Base-by-base conservation (phyloP, 192 early-diverging fungal genomes). In the Irineochytrium annulatum region DNA sequence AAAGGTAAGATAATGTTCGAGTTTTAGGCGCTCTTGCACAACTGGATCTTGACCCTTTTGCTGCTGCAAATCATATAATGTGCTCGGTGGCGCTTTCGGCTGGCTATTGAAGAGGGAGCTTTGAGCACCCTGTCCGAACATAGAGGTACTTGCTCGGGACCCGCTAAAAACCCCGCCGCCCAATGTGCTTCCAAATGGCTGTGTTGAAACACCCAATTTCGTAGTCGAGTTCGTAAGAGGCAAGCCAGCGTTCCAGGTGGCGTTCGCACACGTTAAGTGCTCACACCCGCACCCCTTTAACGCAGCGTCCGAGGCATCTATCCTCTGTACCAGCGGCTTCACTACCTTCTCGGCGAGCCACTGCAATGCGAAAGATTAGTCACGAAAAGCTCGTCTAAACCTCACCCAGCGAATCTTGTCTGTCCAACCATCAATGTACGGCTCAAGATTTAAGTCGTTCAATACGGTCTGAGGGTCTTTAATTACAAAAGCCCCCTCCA, bases 1-100 rank as follows among this genome's bases (percentile, higher is more conserved):
- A 22, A 77, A 41, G 1, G 43, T 64, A 3, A 77, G 61, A 48
- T 74, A 63, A 24, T 59, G 65, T 64, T 77, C 75, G 34, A 77
- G 52, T 34, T 72, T 77, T 17, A 74, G 26, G 11, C 75, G 44
- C 44, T 77, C 75, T 60, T 71, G 68, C 19, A 67, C 64, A 24
- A 71, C 1, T 30, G 67, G 67, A 35, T 59, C 24, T 11, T 45
- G 39, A 22, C 51, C 44, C 35, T 30, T 53, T 32, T 45, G 54
- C 32, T 70, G 68, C n/a, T 52, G 49, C 24, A 70, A 26, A n/a
- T 70, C 68, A 44, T 59, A 70, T 32, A 70, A 30, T 16, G 26
- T 69, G 0, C 33, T 29, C 14, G 59, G 60, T 28, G 11, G 46
- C 8, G 46, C 27, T 55, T 43, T 58, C 2, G 8, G 24, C 46